phyloP scores from a whole-genome alignment of 257 asterid species.

The Agastache rugosa region DNA sequence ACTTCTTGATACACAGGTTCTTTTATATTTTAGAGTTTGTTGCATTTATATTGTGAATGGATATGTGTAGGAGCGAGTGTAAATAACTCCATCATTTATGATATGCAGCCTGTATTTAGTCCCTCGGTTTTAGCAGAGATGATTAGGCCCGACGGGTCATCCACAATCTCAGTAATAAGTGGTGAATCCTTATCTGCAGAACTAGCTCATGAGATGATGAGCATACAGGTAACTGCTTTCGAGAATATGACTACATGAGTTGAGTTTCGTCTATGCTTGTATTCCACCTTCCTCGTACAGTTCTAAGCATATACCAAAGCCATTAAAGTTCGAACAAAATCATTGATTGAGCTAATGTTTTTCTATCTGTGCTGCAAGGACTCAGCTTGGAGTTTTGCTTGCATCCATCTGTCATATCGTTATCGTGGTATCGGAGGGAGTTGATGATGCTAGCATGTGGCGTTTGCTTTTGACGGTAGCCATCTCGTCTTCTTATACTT shows the following conservation, averaged over 20 bases:
- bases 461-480: slow-evolving; percentile 83
- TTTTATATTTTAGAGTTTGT: slow-evolving; percentile 19
- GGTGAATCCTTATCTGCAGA: slow-evolving; percentile 92
- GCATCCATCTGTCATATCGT: slow-evolving; percentile 82
- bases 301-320: slow-evolving; percentile 8
- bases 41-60: slow-evolving; percentile 18
- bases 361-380: slow-evolving; percentile 64
- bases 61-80: slow-evolving; percentile 20
- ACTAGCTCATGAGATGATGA: slow-evolving; percentile 91
- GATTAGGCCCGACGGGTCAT: slow-evolving; percentile 91
- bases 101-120: slow-evolving; percentile 86
- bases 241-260: background rate
- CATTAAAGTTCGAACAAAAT: slow-evolving; percentile 18
- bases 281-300: background rate
- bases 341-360: slow-evolving; percentile 41
- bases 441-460: slow-evolving; percentile 89
- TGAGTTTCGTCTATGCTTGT: background rate
- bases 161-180: slow-evolving; percentile 70
- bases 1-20: slow-evolving; percentile 95
- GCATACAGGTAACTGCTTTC: slow-evolving; percentile 75
- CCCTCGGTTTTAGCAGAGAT: slow-evolving; percentile 92
- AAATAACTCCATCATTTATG: slow-evolving; percentile 11
- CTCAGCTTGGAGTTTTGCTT: slow-evolving; percentile 90
- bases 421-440: slow-evolving; percentile 90
- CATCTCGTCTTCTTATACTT: slow-evolving; percentile 25